Evolutionary conservation across 2,329 filamentous ascomycete genomes (phyloP).

Genomic region (Tympanopsis confertula): DNA sequence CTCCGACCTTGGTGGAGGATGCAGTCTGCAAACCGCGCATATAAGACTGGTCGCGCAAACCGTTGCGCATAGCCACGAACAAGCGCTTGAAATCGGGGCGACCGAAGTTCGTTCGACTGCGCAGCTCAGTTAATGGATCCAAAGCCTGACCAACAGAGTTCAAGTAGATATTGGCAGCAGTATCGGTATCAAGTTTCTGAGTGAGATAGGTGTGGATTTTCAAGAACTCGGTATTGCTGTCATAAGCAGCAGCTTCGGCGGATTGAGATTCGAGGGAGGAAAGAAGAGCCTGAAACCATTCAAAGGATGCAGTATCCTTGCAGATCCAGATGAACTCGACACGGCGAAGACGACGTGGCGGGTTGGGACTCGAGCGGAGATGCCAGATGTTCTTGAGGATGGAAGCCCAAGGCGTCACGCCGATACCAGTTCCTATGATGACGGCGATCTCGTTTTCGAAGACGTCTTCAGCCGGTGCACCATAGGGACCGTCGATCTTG

Average conservation of each 20-base stretch:
- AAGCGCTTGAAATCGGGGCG: slow-evolving; percentile 78
- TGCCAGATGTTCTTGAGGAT: slow-evolving; percentile 99
- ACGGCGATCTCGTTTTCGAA: slow-evolving; percentile 87
- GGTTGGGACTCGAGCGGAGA: slow-evolving; percentile 78
- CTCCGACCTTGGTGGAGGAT: slow-evolving; percentile 75
- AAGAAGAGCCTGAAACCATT: slow-evolving; percentile 95
- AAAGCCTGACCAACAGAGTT: slow-evolving; percentile 82
- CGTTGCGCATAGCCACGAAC: slow-evolving; percentile 75
- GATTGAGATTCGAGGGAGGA: slow-evolving; percentile 84
- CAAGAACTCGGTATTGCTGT: slow-evolving; percentile 71
- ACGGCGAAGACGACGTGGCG: slow-evolving; percentile 75
- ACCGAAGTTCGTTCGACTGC: slow-evolving; percentile 84
- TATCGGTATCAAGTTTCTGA: slow-evolving; percentile 82
- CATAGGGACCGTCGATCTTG: slow-evolving; percentile 89
- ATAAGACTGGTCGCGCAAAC: slow-evolving; percentile 76
- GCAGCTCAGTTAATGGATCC: slow-evolving; percentile 86
- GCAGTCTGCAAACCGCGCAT: slow-evolving; percentile 69
- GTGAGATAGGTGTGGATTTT: slow-evolving; percentile 98
- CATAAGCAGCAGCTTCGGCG: slow-evolving; percentile 52
- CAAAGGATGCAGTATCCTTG: slow-evolving; percentile 88
- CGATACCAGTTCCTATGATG: slow-evolving; percentile 75
- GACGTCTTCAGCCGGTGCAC: slow-evolving; percentile 92
- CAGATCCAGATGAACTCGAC: slow-evolving; percentile 99
- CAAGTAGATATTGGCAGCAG: slow-evolving; percentile 89
- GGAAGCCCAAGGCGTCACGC: slow-evolving; percentile 75